phyloP scores from a whole-genome alignment of 2,329 filamentous ascomycete genomes.

The Ilyonectria destructans region DNA sequence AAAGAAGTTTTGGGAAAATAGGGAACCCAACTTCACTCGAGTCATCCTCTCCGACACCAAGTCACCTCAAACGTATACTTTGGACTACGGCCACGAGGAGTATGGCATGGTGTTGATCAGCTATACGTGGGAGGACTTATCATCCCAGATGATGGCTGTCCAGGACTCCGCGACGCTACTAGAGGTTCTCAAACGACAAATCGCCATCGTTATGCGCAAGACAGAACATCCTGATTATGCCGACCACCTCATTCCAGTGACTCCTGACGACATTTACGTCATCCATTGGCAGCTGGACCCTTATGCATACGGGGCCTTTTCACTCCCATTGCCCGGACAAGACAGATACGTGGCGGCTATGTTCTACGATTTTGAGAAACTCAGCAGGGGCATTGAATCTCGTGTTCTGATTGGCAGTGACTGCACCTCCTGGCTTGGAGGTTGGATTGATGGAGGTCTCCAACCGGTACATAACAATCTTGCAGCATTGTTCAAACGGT shows the following conservation, averaged over 20 bases:
- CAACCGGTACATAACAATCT: conserved; percentile 6
- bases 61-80: background rate
- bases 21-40: background rate
- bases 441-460: background rate
- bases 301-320: background rate
- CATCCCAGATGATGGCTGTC: background rate
- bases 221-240: background rate
- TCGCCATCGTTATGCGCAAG: background rate
- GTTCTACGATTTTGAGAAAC: conserved; percentile 8
- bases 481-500: background rate
- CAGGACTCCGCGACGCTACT: background rate
- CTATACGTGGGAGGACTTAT: conserved; percentile 1
- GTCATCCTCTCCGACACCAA: conserved; percentile 5
- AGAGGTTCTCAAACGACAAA: background rate
- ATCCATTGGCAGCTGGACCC: background rate
- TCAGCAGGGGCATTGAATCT: background rate
- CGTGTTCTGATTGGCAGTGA: background rate
- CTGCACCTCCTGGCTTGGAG: background rate
- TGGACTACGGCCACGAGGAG: conserved; percentile 1
- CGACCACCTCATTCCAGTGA: background rate
- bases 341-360: background rate
- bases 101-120: background rate
- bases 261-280: background rate
- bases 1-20: background rate
- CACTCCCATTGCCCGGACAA: background rate